Conservation (phyloP, 2,329 filamentous ascomycete genomes). For the Diaporthe citrichinensis region DNA sequence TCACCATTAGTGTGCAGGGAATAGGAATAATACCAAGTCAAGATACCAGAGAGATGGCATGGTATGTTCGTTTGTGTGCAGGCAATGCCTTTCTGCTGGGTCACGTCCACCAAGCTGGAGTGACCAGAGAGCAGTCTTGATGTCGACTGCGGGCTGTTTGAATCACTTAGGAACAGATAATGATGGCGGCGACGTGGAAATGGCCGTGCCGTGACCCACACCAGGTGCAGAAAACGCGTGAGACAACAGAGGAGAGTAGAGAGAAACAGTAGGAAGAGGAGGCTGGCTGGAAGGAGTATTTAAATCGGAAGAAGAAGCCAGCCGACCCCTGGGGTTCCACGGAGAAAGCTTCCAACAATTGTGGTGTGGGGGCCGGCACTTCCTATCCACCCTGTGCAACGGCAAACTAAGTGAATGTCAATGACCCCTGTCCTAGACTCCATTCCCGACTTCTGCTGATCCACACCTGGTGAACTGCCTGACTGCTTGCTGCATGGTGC, state of each 20-base stretch:
- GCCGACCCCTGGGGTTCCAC: conserved; percentile 25
- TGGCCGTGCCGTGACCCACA: background rate
- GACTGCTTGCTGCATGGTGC: background rate
- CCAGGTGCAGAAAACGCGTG: background rate
- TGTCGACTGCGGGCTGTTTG: background rate
- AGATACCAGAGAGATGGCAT: conserved; percentile 14
- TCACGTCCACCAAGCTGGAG: background rate
- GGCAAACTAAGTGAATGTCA: background rate
- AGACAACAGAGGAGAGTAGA: background rate
- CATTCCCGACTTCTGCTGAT: conserved; percentile 24
- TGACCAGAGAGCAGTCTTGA: background rate
- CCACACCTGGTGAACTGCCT: conserved; percentile 8
- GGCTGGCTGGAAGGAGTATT: conserved; percentile 27
- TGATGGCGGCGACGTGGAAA: background rate
- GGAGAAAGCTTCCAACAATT: conserved; percentile 27
- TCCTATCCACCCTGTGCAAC: conserved; percentile 8
- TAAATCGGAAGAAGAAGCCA: conserved; percentile 22
- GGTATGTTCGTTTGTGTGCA: background rate
- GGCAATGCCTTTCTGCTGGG: background rate
- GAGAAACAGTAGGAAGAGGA: conserved; percentile 1
- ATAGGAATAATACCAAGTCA: conserved; percentile 36
- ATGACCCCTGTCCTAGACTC: conserved; percentile 25
- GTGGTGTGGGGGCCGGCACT: conserved; percentile 30
- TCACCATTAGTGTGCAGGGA: conserved; percentile 23
- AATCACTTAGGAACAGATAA: too few species aligned